phyloP scores from a whole-genome alignment of 129 eudicot genomes.

The Pseudognaphalium luteoalbum region DNA sequence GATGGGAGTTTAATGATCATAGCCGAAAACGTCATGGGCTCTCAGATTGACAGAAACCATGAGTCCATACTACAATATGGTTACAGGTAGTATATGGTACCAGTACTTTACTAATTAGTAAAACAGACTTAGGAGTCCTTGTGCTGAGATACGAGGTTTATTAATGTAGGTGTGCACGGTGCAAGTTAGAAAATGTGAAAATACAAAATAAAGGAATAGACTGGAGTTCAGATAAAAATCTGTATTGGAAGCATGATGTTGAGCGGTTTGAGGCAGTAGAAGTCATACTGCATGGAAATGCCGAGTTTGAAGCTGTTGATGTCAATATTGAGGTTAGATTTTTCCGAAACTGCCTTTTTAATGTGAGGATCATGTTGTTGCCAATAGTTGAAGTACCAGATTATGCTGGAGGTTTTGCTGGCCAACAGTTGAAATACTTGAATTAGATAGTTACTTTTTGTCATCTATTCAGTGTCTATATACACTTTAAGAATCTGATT shows the following conservation, averaged over 20 bases:
- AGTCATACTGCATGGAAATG: conserved; percentile 91
- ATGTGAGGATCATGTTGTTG: background rate
- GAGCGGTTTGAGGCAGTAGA: conserved; percentile 68
- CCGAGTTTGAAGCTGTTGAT: conserved; percentile 93
- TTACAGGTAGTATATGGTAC: conserved; percentile 51
- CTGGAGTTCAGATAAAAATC: conserved; percentile 74
- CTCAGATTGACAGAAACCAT: conserved; percentile 45
- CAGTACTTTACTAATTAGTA: background rate
- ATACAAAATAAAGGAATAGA: conserved; percentile 75
- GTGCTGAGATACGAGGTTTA: background rate
- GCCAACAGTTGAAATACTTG: background rate
- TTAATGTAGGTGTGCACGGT: conserved; percentile 78
- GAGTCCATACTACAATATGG: conserved; percentile 82
- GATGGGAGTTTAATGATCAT: conserved; percentile 80
- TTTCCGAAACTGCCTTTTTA: background rate
- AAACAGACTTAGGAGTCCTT: conserved; percentile 6
- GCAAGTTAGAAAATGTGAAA: conserved; percentile 79
- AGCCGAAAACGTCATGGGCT: conserved; percentile 81
- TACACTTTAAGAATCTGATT: conserved; percentile 3
- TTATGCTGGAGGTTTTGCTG: too few species aligned
- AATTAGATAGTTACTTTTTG: conserved; percentile 1
- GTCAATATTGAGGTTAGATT: conserved; percentile 71
- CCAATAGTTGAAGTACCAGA: background rate
- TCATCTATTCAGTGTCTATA: conserved; percentile 15
- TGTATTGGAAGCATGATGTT: conserved; percentile 95